Conservation (phyloP, 306 rosid species). For the Echinosophora koreensis region DNA sequence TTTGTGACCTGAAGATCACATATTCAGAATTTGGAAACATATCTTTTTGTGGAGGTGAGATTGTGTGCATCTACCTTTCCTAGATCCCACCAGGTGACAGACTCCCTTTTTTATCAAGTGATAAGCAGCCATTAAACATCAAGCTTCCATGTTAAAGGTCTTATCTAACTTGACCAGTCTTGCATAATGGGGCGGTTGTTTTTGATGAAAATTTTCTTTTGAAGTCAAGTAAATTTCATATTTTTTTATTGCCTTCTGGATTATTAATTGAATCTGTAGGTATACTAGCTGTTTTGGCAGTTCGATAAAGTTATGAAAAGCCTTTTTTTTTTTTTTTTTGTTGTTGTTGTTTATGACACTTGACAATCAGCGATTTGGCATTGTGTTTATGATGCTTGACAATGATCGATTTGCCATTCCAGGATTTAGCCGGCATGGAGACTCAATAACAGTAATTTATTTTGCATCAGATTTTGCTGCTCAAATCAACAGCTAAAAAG, state of each 20-base stretch:
- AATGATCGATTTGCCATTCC: neutral
- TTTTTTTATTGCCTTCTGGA: neutral
- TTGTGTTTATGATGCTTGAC: neutral
- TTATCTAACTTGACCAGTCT: neutral
- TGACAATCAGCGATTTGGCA: neutral
- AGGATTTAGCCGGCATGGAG: neutral
- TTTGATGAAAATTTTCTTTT: neutral
- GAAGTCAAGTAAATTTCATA: neutral
- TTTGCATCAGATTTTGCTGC: neutral
- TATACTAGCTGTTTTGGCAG: neutral
- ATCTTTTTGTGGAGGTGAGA: too few relatives aligned
- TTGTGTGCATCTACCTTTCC: too few relatives aligned
- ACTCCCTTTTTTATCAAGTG: neutral
- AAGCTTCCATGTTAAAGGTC: slow-evolving; percentile 1
- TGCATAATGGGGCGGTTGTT: neutral
- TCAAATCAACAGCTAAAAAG: neutral
- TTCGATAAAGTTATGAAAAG: slow-evolving; percentile 6
- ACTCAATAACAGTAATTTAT: neutral
- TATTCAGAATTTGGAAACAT: too few relatives aligned
- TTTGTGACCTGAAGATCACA: too few relatives aligned
- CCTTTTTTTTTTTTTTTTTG: neutral
- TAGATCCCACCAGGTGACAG: too few relatives aligned
- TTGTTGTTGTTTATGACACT: neutral
- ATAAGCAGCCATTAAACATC: neutral
- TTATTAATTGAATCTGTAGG: neutral